Evolutionary conservation across 192 early-diverging fungal species (phyloP).

Genomic region (Powellomyces hirtus): DNA sequence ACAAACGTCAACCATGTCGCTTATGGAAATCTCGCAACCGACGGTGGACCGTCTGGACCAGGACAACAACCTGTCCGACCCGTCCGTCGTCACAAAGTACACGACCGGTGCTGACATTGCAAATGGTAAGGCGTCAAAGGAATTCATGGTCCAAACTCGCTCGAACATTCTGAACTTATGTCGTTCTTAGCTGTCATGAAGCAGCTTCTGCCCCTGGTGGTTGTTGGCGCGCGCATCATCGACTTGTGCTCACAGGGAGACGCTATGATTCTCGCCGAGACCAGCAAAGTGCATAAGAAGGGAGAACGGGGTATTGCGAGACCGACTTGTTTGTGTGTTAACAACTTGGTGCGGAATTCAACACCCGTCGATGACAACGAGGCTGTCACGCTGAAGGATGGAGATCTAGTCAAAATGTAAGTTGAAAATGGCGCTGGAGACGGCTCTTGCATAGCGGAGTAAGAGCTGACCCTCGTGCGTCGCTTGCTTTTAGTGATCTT

Average conservation of each 20-base stretch:
- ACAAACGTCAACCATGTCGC: slow-evolving; percentile 9
- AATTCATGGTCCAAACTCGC: not conserved
- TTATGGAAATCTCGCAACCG: slow-evolving; percentile 14
- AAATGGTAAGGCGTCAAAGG: slow-evolving; percentile 58
- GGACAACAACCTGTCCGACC: slow-evolving; percentile 67
- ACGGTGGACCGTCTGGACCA: slow-evolving; percentile 24
- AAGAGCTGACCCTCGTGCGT: no score
- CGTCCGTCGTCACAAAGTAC: slow-evolving; percentile 85
- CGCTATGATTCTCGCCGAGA: slow-evolving; percentile 31
- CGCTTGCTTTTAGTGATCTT: slow-evolving; percentile 56
- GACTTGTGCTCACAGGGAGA: slow-evolving; percentile 42
- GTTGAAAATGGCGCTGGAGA: no score
- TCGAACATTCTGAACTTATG: not conserved
- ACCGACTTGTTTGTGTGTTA: slow-evolving; percentile 83
- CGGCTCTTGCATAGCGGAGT: no score
- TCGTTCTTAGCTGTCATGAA: slow-evolving; percentile 34
- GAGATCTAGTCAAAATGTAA: slow-evolving; percentile 88
- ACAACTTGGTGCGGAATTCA: slow-evolving; percentile 81
- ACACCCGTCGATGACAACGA: slow-evolving; percentile 73
- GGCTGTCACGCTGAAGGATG: slow-evolving; percentile 61
- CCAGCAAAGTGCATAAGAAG: slow-evolving; percentile 38
- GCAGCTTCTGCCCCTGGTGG: slow-evolving; percentile 14
- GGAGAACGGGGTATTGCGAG: slow-evolving; percentile 65
- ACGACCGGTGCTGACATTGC: slow-evolving; percentile 86
- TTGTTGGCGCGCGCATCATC: slow-evolving; percentile 20